Evolutionary conservation across 805 yeast species (phyloP).

Genomic region (Jamesozyma lodderae): DNA sequence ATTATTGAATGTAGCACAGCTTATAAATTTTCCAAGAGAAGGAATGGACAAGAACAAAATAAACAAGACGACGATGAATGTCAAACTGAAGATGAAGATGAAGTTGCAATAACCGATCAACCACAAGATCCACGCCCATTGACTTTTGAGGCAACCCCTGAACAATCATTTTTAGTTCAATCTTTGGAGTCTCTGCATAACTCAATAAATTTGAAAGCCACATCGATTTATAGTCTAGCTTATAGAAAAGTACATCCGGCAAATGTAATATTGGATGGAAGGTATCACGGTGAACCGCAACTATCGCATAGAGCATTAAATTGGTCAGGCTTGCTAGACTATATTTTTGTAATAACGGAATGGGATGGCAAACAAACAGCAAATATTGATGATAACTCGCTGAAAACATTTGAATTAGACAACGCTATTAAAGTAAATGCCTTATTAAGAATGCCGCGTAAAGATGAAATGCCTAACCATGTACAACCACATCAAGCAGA

Average conservation of each 20-base stretch:
- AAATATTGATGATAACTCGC: slow-evolving; percentile 24
- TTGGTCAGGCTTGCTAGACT: slow-evolving; percentile 83
- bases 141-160: slow-evolving; percentile 36
- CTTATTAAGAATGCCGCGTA: slow-evolving; percentile 59
- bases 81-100: slow-evolving; percentile 30
- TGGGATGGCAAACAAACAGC: slow-evolving; percentile 39
- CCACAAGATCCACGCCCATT: slow-evolving; percentile 55
- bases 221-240: slow-evolving; percentile 62
- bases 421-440: slow-evolving; percentile 39
- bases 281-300: slow-evolving; percentile 56
- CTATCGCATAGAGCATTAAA: slow-evolving; percentile 88
- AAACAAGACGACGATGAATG: slow-evolving; percentile 45
- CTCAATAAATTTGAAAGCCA: slow-evolving; percentile 44
- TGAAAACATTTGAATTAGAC: slow-evolving; percentile 34
- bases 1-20: slow-evolving; percentile 56
- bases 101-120: slow-evolving; percentile 42
- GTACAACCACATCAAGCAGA: slow-evolving; percentile 78
- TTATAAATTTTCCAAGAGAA: slow-evolving; percentile 40
- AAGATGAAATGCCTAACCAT: slow-evolving; percentile 64
- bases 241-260: slow-evolving; percentile 54
- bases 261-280: slow-evolving; percentile 54
- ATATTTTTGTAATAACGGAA: slow-evolving; percentile 53
- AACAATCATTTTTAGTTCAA: slow-evolving; percentile 36
- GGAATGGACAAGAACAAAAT: slow-evolving; percentile 31
- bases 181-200: slow-evolving; percentile 49